A percentile compares a stretch with the other conserved stretches of the same genome.
Evolutionary conservation across 225 moss, liverwort and hornwort genomes (phyloP).

Genomic region (Polytrichum formosum): DNA sequence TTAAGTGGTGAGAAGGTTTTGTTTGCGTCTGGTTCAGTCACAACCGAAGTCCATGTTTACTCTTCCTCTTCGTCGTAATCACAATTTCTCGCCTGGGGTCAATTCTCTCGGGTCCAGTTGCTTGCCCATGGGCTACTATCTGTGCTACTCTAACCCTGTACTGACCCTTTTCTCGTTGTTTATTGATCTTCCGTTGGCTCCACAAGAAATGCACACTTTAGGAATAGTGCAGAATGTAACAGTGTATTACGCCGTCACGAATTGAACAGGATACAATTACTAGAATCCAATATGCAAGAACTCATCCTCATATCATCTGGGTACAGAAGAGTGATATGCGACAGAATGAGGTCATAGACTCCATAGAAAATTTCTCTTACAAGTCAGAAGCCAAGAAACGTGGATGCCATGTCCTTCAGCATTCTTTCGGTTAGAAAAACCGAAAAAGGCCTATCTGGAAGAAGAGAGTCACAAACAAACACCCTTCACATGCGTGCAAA

Average conservation of each 20-base stretch:
- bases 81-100: not conserved
- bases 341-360: not conserved
- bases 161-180: not conserved
- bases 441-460: not conserved
- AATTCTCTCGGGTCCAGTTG: not conserved
- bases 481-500: not conserved
- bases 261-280: not conserved
- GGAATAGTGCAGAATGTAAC: not conserved
- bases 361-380: not conserved
- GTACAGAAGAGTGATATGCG: constrained; percentile 2
- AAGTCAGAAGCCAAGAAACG: not conserved
- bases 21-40: not conserved
- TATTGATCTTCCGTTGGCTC: not conserved
- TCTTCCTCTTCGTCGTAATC: not conserved
- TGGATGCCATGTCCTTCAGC: not conserved
- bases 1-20: not conserved
- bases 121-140: no score
- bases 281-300: no score
- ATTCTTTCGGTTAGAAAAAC: not conserved
- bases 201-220: not conserved
- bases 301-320: not conserved
- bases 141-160: no score
- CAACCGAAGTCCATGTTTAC: not conserved
- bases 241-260: not conserved
- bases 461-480: not conserved